phyloP scores from a whole-genome alignment of 2,329 filamentous ascomycete species.

The Epichloe amarillans region DNA sequence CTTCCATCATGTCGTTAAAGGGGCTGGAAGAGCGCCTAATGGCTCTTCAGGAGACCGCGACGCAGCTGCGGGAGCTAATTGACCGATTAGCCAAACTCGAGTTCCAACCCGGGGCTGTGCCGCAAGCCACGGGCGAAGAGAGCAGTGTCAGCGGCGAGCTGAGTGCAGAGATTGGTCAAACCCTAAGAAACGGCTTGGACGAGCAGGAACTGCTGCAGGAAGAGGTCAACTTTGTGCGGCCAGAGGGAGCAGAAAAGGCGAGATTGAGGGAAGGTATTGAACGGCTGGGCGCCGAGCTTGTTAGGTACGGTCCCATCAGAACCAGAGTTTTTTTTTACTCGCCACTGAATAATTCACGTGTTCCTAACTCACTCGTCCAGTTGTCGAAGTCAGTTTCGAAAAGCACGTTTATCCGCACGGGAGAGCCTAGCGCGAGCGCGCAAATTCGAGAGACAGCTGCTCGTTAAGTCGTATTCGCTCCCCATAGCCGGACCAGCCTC shows the following conservation, averaged over 20 bases:
- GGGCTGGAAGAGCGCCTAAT: conserved; percentile 46
- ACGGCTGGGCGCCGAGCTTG: conserved; percentile 57
- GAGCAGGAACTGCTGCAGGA: conserved; percentile 70
- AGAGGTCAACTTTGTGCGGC: conserved; percentile 58
- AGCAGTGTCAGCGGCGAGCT: conserved; percentile 55
- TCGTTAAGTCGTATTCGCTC: conserved; percentile 52
- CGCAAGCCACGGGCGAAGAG: conserved; percentile 34
- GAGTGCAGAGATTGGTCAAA: conserved; percentile 65
- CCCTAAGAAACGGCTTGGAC: conserved; percentile 65
- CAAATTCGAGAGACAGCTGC: conserved; percentile 60
- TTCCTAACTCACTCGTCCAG: conserved; percentile 16
- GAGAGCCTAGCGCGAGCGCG: conserved; percentile 60
- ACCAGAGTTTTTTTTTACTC: no score
- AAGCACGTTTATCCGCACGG: conserved; percentile 69
- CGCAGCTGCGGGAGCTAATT: conserved; percentile 45
- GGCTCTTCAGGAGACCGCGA: conserved; percentile 47
- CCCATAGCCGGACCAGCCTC: conserved; percentile 22
- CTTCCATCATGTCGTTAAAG: conserved; percentile 38
- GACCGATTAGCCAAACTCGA: conserved; percentile 43
- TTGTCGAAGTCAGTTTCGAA: conserved; percentile 57
- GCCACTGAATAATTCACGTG: background rate
- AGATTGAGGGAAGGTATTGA: conserved; percentile 53
- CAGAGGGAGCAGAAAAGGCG: conserved; percentile 43
- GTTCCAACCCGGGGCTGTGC: conserved; percentile 45
- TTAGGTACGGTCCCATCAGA: conserved; percentile 37